Evolutionary conservation across 306 rosid species (phyloP).

Genomic region (Phaseolus lunatus): DNA sequence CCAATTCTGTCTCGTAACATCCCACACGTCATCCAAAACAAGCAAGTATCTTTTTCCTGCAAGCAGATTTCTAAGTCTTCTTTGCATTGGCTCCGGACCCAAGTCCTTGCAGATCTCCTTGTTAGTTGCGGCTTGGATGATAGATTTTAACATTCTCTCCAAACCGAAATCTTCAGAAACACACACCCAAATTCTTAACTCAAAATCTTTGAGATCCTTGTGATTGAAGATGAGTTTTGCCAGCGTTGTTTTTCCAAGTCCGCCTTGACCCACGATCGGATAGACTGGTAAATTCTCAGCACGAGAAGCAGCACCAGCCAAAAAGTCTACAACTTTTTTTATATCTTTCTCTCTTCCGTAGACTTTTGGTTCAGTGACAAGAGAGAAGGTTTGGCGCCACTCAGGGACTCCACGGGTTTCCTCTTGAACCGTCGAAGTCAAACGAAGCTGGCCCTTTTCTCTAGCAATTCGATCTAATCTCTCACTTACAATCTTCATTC

Average conservation of each 20-base stretch:
- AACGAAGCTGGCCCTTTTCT: slow-evolving; percentile 18
- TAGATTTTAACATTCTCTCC: slow-evolving; percentile 31
- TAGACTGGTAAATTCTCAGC: slow-evolving; percentile 20
- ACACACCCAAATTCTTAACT: slow-evolving; percentile 39
- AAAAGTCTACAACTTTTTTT: too few species aligned
- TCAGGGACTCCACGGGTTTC: neutral
- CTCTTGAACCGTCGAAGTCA: neutral
- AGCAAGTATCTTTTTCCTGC: slow-evolving; percentile 38
- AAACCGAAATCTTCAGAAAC: slow-evolving; percentile 40
- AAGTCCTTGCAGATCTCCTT: neutral
- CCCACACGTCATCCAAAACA: slow-evolving; percentile 63
- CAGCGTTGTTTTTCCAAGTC: slow-evolving; percentile 52
- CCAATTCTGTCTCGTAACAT: slow-evolving; percentile 13
- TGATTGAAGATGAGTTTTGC: slow-evolving; percentile 1
- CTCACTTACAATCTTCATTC: slow-evolving; percentile 13
- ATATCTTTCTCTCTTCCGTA: slow-evolving; percentile 44
- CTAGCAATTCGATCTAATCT: slow-evolving; percentile 32
- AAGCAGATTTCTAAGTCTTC: neutral
- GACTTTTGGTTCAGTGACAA: slow-evolving; percentile 9
- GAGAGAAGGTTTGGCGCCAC: slow-evolving; percentile 35
- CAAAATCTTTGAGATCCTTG: slow-evolving; percentile 10
- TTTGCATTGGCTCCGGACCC: slow-evolving; percentile 2
- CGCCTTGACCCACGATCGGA: slow-evolving; percentile 40
- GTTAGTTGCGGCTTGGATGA: neutral
- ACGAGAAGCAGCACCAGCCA: slow-evolving; percentile 6